A percentile compares a stretch with the other conserved stretches of the same genome.
phyloP scores from a whole-genome alignment of 805 yeast genomes.

The Lachancea waltii region DNA sequence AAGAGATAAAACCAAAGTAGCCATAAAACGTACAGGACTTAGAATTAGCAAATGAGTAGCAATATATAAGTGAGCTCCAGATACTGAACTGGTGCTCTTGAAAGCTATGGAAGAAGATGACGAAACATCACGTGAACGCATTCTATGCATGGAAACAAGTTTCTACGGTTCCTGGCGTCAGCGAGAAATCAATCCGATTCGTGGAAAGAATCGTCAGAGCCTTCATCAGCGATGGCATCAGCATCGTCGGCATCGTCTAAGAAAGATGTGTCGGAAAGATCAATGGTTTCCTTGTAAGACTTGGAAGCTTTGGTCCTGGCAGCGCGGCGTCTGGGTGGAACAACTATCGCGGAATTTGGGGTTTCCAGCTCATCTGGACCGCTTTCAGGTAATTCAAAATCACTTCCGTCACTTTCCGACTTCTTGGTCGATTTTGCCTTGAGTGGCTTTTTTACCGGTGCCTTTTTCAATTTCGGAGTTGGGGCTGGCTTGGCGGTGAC shows the following conservation, averaged over 20 bases:
- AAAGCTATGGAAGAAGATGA: no score
- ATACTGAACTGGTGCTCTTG: no score
- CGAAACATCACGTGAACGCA: no score
- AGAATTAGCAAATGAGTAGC: no score
- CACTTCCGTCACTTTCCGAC: constrained; percentile 20
- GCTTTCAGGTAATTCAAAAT: constrained; percentile 7
- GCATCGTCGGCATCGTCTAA: constrained; percentile 23
- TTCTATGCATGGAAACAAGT: background rate
- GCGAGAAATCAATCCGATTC: constrained; percentile 3
- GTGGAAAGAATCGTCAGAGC: constrained; percentile 12
- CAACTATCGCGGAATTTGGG: background rate
- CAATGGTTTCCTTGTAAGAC: constrained; percentile 17
- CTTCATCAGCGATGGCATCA: constrained; percentile 19
- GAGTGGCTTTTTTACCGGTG: background rate
- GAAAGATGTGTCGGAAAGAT: constrained; percentile 27
- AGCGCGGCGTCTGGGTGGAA: constrained; percentile 11
- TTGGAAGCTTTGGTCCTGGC: constrained; percentile 18
- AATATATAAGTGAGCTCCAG: no score
- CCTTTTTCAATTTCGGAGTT: background rate
- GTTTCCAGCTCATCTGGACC: background rate
- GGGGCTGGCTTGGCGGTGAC: background rate
- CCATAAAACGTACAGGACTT: no score
- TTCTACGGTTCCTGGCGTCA: no score
- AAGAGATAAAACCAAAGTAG: no score
- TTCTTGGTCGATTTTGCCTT: background rate